Conservation (phyloP, 202 grass and related monocot genomes). For the Setaria viridis region DNA sequence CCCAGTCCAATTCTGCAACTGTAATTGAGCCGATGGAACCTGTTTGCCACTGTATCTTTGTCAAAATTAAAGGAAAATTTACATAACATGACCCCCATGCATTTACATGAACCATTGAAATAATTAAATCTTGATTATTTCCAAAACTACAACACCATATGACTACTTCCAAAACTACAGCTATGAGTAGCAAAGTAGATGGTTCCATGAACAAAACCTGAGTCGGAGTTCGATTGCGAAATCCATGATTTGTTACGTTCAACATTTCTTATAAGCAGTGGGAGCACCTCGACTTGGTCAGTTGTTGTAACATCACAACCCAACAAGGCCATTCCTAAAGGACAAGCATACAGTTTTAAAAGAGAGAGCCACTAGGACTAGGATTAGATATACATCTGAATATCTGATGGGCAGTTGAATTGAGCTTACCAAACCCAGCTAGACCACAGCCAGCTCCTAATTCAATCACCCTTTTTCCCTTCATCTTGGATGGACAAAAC, state of each 20-base stretch:
- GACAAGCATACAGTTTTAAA: slow-evolving; percentile 15
- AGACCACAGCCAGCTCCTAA: slow-evolving; percentile 93
- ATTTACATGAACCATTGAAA: not conserved
- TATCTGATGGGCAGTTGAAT: not conserved
- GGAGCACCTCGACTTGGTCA: slow-evolving; percentile 89
- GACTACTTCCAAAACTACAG: not conserved
- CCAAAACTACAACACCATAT: slow-evolving; percentile 2
- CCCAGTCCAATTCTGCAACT: slow-evolving; percentile 92
- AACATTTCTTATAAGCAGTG: slow-evolving; percentile 87
- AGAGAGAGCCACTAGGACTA: not conserved
- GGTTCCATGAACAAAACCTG: slow-evolving; percentile 59
- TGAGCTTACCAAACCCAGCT: slow-evolving; percentile 76
- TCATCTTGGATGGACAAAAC: slow-evolving; percentile 83
- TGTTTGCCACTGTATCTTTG: slow-evolving; percentile 33
- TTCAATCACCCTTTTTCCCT: slow-evolving; percentile 88
- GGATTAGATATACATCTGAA: not conserved
- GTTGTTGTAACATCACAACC: slow-evolving; percentile 85
- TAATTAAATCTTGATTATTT: not conserved
- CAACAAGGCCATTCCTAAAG: slow-evolving; percentile 84
- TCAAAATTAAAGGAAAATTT: slow-evolving; percentile 31
- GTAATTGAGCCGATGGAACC: slow-evolving; percentile 67
- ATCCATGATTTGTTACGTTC: slow-evolving; percentile 89
- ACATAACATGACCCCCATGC: not conserved
- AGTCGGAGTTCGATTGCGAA: slow-evolving; percentile 71
- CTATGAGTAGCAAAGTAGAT: not conserved